Evolutionary conservation across 2,329 filamentous ascomycete species (phyloP).

Genomic region (Pezicula rhizophila): DNA sequence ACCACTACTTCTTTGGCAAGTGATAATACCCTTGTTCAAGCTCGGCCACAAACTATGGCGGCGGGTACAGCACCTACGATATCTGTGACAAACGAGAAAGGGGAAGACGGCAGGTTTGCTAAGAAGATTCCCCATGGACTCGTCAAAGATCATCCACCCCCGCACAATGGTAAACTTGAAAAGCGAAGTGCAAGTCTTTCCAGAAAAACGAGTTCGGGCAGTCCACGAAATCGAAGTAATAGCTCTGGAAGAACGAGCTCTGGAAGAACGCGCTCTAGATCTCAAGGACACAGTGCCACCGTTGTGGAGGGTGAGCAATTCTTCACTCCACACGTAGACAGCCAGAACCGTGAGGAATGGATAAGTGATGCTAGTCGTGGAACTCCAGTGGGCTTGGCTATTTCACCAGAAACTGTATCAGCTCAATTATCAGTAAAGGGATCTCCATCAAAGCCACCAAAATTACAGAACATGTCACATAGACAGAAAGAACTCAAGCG

Average conservation of each 20-base stretch:
- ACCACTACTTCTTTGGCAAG: constrained; percentile 27
- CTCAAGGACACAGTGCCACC: constrained; percentile 32
- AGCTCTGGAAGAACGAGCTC: constrained; percentile 38
- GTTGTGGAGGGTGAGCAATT: constrained; percentile 45
- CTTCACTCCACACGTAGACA: constrained; percentile 42
- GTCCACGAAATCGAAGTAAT: constrained; percentile 45
- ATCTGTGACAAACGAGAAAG: constrained; percentile 66
- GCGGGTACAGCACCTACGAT: constrained; percentile 54
- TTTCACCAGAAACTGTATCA: constrained; percentile 5
- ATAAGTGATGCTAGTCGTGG: constrained; percentile 23
- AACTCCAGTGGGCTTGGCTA: constrained; percentile 5
- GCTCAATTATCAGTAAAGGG: neutral
- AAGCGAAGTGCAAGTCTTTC: constrained; percentile 31
- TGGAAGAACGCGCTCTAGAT: constrained; percentile 30
- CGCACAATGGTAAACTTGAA: constrained; percentile 29
- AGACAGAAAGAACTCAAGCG: constrained; percentile 15
- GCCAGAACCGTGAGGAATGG: constrained; percentile 26
- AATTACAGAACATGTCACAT: constrained; percentile 21
- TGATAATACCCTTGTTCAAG: constrained; percentile 25
- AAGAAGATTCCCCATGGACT: constrained; percentile 18
- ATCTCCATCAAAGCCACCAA: constrained; percentile 10
- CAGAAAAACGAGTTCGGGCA: constrained; percentile 33
- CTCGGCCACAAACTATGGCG: constrained; percentile 23
- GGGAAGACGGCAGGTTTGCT: constrained; percentile 44
- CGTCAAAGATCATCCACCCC: constrained; percentile 22